phyloP scores from a whole-genome alignment of 306 rosid genomes.

The Pueraria montana region DNA sequence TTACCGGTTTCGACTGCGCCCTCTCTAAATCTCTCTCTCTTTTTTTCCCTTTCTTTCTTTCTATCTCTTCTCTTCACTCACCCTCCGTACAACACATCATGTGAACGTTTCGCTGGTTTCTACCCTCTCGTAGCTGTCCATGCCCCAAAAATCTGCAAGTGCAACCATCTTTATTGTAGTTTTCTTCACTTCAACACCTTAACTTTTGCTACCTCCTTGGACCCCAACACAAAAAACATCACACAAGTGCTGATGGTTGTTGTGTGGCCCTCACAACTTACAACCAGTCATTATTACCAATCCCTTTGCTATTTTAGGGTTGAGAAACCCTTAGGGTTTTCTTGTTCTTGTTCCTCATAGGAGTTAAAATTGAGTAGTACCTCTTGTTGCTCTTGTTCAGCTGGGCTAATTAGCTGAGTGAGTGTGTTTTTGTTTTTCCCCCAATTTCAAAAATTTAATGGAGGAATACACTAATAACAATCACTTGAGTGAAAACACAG shows the following conservation, averaged over 20 bases:
- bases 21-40: background rate
- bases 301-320: background rate
- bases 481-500: slow-evolving; percentile 66
- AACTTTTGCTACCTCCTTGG: slow-evolving; percentile 17
- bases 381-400: slow-evolving; percentile 9
- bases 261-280: slow-evolving; percentile 14
- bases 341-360: slow-evolving; percentile 2
- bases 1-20: slow-evolving; percentile 56
- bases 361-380: background rate
- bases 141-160: slow-evolving; percentile 34
- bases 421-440: background rate
- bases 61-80: background rate
- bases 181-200: slow-evolving; percentile 11
- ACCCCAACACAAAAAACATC: slow-evolving; percentile 8
- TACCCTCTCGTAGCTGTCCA: slow-evolving; percentile 29
- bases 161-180: slow-evolving; percentile 17
- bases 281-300: slow-evolving; percentile 18
- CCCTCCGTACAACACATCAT: slow-evolving; percentile 38
- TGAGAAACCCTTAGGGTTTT: slow-evolving; percentile 16
- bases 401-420: background rate
- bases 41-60: background rate
- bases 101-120: slow-evolving; percentile 41
- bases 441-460: slow-evolving; percentile 46
- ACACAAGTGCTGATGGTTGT: background rate
- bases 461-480: slow-evolving; percentile 68